Evolutionary conservation across 2,329 filamentous ascomycete species (phyloP).

Genomic region (Calonectria honghensis): DNA sequence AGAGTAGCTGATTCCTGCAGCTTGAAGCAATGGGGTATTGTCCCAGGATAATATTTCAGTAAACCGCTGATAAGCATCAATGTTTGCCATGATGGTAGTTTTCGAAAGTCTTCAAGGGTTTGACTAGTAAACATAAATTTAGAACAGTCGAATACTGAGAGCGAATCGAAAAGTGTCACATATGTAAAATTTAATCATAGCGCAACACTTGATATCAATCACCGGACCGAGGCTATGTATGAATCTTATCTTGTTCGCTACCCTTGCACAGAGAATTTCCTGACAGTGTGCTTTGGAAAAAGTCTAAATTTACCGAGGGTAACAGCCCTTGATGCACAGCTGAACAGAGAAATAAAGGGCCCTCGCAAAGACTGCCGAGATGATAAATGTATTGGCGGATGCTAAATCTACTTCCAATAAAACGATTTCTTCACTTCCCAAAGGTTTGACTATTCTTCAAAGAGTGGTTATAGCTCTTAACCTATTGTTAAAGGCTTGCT

Average conservation of each 20-base stretch:
- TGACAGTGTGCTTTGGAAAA: too few relatives aligned
- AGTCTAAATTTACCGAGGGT: too few relatives aligned
- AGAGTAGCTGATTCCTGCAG: not conserved
- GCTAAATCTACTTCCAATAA: too few relatives aligned
- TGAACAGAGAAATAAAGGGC: too few relatives aligned
- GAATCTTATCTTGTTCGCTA: too few relatives aligned
- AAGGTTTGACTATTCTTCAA: not conserved
- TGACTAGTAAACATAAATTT: not conserved
- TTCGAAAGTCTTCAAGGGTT: not conserved
- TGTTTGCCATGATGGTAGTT: conserved; percentile 5
- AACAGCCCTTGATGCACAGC: too few relatives aligned
- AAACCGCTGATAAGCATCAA: conserved; percentile 9
- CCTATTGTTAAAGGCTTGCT: conserved; percentile 32
- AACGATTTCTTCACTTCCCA: too few relatives aligned
- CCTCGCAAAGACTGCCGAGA: too few relatives aligned
- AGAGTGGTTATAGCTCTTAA: conserved; percentile 21
- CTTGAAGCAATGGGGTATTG: conserved; percentile 6
- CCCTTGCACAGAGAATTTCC: not conserved
- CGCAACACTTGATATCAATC: not conserved
- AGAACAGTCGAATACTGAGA: not conserved
- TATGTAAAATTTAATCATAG: not conserved
- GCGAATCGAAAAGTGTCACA: not conserved
- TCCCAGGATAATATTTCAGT: conserved; percentile 1
- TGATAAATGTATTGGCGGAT: too few relatives aligned
- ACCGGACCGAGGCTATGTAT: not conserved